phyloP scores from a whole-genome alignment of 768 basidiomycete genomes.

The Termitomyces sp. region DNA sequence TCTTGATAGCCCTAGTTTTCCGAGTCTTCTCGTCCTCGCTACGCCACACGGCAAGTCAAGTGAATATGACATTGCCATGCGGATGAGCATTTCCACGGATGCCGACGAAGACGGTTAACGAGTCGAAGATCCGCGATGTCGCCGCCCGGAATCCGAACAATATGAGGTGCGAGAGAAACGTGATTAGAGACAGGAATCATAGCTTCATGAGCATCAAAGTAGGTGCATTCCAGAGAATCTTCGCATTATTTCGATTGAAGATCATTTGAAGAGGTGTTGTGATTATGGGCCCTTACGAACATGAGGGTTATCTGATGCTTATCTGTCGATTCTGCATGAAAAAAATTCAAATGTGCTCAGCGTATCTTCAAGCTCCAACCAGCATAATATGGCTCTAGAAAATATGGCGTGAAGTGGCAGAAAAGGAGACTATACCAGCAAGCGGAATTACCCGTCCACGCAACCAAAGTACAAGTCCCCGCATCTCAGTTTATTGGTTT shows the following conservation, averaged over 20 bases:
- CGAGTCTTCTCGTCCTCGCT: slow-evolving; percentile 5
- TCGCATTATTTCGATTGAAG: background rate
- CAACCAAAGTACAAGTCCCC: too few relatives aligned
- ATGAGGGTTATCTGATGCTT: background rate
- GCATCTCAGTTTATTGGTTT: background rate
- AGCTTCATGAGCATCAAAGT: background rate
- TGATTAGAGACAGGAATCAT: background rate
- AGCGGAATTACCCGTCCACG: too few relatives aligned
- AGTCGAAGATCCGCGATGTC: background rate
- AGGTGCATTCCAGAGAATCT: background rate
- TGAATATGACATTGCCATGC: background rate
- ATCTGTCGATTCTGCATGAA: background rate
- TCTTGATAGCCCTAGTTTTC: background rate
- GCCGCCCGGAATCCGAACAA: background rate
- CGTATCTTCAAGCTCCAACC: too few relatives aligned
- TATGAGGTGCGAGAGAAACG: background rate
- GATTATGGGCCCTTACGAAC: background rate
- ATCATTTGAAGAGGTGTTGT: background rate
- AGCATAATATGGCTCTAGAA: too few relatives aligned
- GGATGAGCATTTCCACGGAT: slow-evolving; percentile 1
- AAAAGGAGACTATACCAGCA: too few relatives aligned
- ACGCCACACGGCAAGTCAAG: slow-evolving; percentile 7
- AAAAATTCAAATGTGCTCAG: too few relatives aligned
- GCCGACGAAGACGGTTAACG: background rate
- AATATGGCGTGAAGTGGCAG: too few relatives aligned